Conservation (phyloP, 768 basidiomycete species). For the Lentinula sp. region DNA sequence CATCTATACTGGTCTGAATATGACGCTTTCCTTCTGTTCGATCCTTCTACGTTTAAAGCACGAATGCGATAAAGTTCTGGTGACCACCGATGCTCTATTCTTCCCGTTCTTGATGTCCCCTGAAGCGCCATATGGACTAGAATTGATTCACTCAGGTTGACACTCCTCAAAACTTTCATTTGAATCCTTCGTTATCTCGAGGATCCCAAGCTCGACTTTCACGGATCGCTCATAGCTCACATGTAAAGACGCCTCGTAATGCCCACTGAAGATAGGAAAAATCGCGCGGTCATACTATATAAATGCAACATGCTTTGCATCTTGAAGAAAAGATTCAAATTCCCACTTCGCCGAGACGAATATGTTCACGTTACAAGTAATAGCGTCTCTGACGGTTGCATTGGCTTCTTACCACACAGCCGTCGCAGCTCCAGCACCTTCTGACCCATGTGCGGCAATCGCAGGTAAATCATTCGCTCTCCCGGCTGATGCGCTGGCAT, state of each 20-base stretch:
- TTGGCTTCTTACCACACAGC: background rate
- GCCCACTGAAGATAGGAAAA: background rate
- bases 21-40: background rate
- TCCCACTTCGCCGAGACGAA: background rate
- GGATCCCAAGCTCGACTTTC: background rate
- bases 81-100: background rate
- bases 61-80: background rate
- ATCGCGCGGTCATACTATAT: background rate
- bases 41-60: background rate
- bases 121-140: background rate
- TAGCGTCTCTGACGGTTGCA: background rate
- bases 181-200: background rate
- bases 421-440: background rate
- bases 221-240: background rate
- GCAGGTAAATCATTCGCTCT: slow-evolving; percentile 35
- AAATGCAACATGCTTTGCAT: background rate
- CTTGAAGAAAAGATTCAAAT: background rate
- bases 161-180: background rate
- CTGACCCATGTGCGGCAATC: slow-evolving; percentile 14
- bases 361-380: background rate
- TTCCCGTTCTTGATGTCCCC: background rate
- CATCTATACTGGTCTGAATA: background rate
- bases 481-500: slow-evolving; percentile 52
- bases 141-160: background rate
- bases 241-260: background rate